phyloP scores from a whole-genome alignment of 139 green algal species.

The Volvox reticuliferus region DNA sequence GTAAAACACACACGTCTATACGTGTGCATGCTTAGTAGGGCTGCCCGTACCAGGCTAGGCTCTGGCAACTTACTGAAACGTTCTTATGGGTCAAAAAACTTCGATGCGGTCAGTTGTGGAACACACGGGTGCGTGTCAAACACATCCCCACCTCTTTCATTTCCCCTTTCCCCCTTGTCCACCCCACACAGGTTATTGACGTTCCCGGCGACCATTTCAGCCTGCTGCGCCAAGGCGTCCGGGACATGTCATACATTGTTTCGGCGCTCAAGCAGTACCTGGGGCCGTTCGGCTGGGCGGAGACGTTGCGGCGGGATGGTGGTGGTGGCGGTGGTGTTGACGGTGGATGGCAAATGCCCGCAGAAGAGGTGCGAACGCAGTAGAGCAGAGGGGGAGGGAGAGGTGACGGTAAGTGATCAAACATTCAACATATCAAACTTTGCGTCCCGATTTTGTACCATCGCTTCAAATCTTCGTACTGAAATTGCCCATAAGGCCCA shows the following conservation, averaged over 20 bases:
- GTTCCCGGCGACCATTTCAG: conserved; percentile 92
- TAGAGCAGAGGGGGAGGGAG: background rate
- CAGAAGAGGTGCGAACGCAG: conserved; percentile 50
- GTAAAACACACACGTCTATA: too few relatives aligned
- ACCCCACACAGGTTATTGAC: conserved; percentile 61
- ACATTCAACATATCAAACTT: too few relatives aligned
- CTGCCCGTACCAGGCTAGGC: too few relatives aligned
- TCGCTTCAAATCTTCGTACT: too few relatives aligned
- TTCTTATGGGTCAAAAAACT: too few relatives aligned
- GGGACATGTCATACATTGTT: conserved; percentile 64
- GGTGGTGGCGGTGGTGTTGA: background rate
- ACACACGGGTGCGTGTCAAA: background rate
- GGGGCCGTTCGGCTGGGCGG: conserved; percentile 65
- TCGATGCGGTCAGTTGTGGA: too few relatives aligned
- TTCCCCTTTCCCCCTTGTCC: background rate
- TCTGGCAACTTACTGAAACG: too few relatives aligned
- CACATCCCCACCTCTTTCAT: background rate
- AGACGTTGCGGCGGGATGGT: conserved; percentile 59
- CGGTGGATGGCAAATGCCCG: conserved; percentile 20
- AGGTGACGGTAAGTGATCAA: background rate
- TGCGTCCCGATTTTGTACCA: too few relatives aligned
- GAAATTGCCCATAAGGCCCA: too few relatives aligned
- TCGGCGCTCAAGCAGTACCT: conserved; percentile 65
- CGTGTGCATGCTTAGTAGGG: too few relatives aligned
- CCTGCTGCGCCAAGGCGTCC: conserved; percentile 77